Conservation (phyloP, 768 basidiomycete species). For the Sistotremastrum niveocremeum region DNA sequence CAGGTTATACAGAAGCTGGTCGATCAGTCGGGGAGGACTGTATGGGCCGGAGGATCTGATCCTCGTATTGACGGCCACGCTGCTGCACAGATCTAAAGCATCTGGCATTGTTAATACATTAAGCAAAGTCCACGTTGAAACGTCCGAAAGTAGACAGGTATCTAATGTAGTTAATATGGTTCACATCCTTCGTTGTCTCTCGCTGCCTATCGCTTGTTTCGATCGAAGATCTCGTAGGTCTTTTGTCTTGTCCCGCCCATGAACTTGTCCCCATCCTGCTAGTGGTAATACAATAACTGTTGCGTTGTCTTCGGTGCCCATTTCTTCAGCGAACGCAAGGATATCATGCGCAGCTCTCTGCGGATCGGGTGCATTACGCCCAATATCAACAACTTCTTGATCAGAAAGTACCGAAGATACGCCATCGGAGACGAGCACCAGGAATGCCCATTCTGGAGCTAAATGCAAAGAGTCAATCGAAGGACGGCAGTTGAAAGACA, state of each 20-base stretch:
- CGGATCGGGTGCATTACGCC: conserved; percentile 56
- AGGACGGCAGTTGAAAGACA: neutral
- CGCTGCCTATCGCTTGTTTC: conserved; percentile 33
- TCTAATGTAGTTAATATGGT: neutral
- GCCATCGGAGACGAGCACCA: conserved; percentile 87
- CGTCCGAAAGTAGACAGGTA: neutral
- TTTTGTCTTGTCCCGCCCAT: conserved; percentile 69
- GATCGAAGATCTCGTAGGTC: conserved; percentile 72
- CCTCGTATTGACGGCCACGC: conserved; percentile 82
- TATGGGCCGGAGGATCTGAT: conserved; percentile 95
- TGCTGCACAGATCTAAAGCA: conserved; percentile 57
- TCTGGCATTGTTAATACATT: neutral
- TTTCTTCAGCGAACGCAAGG: conserved; percentile 73
- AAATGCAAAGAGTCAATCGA: neutral
- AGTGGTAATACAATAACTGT: conserved; percentile 87
- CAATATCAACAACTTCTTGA: conserved; percentile 88
- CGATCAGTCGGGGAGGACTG: conserved; percentile 50
- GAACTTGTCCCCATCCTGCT: conserved; percentile 77
- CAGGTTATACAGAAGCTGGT: conserved; percentile 79
- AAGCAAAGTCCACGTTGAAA: neutral
- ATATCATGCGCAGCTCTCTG: conserved; percentile 73
- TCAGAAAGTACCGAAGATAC: conserved; percentile 85
- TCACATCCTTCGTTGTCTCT: conserved; percentile 18
- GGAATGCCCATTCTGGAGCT: conserved; percentile 79
- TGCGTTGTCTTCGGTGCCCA: conserved; percentile 83